These are phyloP conservation scores for Cryptococcus jaspeensis DNA, from an alignment of 1,284 basidiomycete species.

Conservation along the genomic window DNA sequence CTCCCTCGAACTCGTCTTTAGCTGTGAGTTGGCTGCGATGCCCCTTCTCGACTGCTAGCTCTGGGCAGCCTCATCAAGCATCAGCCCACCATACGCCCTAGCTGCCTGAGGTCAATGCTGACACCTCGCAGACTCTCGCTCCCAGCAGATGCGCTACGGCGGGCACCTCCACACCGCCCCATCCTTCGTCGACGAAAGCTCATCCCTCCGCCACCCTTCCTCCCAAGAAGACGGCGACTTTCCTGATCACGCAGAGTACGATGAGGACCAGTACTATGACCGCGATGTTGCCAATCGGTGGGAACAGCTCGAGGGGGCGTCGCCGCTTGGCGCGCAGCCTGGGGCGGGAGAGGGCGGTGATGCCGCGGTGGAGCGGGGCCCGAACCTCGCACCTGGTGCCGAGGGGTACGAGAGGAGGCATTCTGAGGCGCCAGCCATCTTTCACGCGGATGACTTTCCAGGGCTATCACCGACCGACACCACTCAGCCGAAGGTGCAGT, in stretches of 20 bases:
- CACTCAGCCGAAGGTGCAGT: not conserved
- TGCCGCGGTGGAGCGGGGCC: conserved; percentile 24
- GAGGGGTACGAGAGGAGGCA: not conserved
- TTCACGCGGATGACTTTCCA: conserved; percentile 7
- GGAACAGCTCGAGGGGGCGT: conserved; percentile 21
- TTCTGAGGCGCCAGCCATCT: conserved; percentile 15
- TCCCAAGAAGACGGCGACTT: conserved; percentile 3
- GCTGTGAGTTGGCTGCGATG: conserved; percentile 34
- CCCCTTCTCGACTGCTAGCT: no score
- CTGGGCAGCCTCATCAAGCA: no score
- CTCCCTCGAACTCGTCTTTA: conserved; percentile 49
- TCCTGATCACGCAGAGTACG: not conserved
- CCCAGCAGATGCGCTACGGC: conserved; percentile 47
- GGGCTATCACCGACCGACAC: not conserved
- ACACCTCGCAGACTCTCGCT: conserved; percentile 41
- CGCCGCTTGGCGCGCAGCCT: not conserved
- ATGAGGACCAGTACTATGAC: conserved; percentile 6
- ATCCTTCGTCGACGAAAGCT: conserved; percentile 41
- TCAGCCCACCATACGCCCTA: no score
- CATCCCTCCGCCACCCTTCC: conserved; percentile 8
- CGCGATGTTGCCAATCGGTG: conserved; percentile 11
- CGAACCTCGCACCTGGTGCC: not conserved
- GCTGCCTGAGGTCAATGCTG: no score
- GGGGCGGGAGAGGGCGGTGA: conserved; percentile 15
- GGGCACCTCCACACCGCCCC: conserved; percentile 38